Evolutionary conservation across 352 stramenopile genomes (phyloP).

Genomic region (Elongisporangium prolatum): DNA sequence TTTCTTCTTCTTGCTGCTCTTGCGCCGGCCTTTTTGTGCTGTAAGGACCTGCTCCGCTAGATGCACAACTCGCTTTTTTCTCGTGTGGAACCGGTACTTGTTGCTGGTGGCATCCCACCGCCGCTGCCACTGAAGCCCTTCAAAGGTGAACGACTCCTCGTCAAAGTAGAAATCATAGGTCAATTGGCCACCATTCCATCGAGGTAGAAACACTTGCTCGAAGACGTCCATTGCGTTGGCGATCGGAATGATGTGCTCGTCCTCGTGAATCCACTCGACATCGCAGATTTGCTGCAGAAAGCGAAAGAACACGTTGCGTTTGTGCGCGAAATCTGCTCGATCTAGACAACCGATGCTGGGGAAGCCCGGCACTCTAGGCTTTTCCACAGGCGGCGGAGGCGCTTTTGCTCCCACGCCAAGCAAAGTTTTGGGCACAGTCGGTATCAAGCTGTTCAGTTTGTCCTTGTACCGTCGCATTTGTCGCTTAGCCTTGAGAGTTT

Average conservation of each 20-base stretch:
- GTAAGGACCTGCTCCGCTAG: background rate
- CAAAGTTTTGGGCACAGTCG: slow-evolving; percentile 4
- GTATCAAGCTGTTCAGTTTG: slow-evolving; percentile 25
- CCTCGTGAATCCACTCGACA: slow-evolving; percentile 47
- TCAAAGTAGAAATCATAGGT: slow-evolving; percentile 62
- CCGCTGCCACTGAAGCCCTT: slow-evolving; percentile 28
- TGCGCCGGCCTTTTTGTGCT: slow-evolving; percentile 3
- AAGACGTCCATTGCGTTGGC: slow-evolving; percentile 40
- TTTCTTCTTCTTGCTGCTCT: slow-evolving; percentile 4
- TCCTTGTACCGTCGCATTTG: slow-evolving; percentile 41
- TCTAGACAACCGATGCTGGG: slow-evolving; percentile 22
- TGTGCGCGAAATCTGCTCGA: slow-evolving; percentile 25
- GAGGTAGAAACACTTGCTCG: slow-evolving; percentile 30
- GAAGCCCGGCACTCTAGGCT: slow-evolving; percentile 27
- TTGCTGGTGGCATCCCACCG: slow-evolving; percentile 21
- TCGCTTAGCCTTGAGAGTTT: slow-evolving; percentile 31
- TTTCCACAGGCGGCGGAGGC: background rate
- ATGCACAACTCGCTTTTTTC: slow-evolving; percentile 5
- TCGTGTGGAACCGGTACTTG: slow-evolving; percentile 33
- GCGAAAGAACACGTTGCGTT: slow-evolving; percentile 41
- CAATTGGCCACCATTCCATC: slow-evolving; percentile 39
- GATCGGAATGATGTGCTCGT: slow-evolving; percentile 33
- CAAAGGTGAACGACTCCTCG: slow-evolving; percentile 35
- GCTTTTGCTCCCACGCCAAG: background rate
- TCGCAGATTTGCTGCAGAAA: slow-evolving; percentile 41